These are phyloP conservation scores for Boletellus dicymbophilus DNA, from an alignment of 1,284 basidiomycete species.

Conservation along the genomic window DNA sequence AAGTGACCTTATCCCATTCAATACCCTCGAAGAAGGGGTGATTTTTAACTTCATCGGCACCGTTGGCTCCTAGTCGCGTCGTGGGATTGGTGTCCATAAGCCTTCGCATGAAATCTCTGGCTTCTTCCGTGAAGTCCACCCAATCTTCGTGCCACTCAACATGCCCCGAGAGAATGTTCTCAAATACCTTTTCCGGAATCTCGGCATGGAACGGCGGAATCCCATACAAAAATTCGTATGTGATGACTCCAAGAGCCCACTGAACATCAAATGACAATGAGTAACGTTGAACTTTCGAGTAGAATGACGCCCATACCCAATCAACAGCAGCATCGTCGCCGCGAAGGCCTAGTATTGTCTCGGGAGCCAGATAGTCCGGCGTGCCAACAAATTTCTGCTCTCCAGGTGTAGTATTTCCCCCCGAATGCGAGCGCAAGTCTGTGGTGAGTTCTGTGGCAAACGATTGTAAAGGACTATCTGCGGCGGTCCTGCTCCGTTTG, in stretches of 20 bases:
- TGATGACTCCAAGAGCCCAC: slow-evolving; percentile 99
- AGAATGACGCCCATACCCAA: slow-evolving; percentile 67
- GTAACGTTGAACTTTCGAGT: slow-evolving; percentile 7
- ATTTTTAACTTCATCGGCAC: slow-evolving; percentile 90
- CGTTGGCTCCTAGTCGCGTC: slow-evolving; percentile 82
- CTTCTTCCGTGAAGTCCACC: slow-evolving; percentile 86
- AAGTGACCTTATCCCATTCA: slow-evolving; percentile 92
- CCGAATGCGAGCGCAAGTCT: slow-evolving; percentile 69
- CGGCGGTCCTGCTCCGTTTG: slow-evolving; percentile 54
- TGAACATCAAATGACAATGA: slow-evolving; percentile 34
- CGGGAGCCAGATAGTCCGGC: slow-evolving; percentile 95
- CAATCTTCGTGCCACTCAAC: slow-evolving; percentile 97
- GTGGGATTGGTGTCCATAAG: slow-evolving; percentile 85
- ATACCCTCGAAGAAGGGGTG: slow-evolving; percentile 93
- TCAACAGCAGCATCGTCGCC: slow-evolving; percentile 97
- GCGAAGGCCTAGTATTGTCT: slow-evolving; percentile 94
- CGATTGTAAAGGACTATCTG: slow-evolving; percentile 77
- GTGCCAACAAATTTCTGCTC: slow-evolving; percentile 96
- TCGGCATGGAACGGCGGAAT: slow-evolving; percentile 98
- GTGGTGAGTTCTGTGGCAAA: slow-evolving; percentile 82
- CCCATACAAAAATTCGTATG: slow-evolving; percentile 98
- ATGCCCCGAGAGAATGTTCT: slow-evolving; percentile 96
- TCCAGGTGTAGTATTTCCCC: slow-evolving; percentile 70
- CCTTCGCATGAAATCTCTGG: slow-evolving; percentile 89
- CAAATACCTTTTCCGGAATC: slow-evolving; percentile 96